phyloP scores from a whole-genome alignment of 768 basidiomycete genomes.

The Naematelia encephala region DNA sequence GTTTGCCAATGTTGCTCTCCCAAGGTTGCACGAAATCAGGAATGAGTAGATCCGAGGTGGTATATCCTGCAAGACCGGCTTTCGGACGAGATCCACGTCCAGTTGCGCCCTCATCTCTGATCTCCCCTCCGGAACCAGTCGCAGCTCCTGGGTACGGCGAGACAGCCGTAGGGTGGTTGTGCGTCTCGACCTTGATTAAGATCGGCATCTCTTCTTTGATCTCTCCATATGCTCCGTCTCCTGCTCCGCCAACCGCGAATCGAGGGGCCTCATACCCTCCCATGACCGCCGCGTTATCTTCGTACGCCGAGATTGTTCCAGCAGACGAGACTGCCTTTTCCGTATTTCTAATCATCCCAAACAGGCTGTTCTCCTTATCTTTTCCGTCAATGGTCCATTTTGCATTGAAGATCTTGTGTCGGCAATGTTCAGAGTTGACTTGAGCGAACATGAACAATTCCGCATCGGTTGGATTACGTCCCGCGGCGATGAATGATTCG shows the following conservation, averaged over 20 bases:
- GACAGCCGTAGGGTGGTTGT: slow-evolving; percentile 97
- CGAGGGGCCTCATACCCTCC: slow-evolving; percentile 71
- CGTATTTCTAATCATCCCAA: slow-evolving; percentile 96
- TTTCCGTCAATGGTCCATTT: slow-evolving; percentile 83
- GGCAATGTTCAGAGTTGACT: slow-evolving; percentile 99
- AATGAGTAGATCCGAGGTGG: slow-evolving; percentile 87
- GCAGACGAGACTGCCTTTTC: slow-evolving; percentile 64
- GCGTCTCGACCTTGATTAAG: slow-evolving; percentile 96
- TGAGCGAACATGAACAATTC: slow-evolving; percentile 99
- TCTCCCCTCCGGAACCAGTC: slow-evolving; percentile 97
- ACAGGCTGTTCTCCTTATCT: slow-evolving; percentile 68
- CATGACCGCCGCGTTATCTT: slow-evolving; percentile 95
- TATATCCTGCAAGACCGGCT: slow-evolving; percentile 88
- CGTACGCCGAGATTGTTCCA: slow-evolving; percentile 92
- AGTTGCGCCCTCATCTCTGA: slow-evolving; percentile 94
- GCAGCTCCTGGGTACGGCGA: slow-evolving; percentile 98
- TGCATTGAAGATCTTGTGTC: slow-evolving; percentile 99
- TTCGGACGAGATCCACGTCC: slow-evolving; percentile 94
- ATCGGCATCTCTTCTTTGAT: slow-evolving; percentile 73
- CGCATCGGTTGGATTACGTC: slow-evolving; percentile 88
- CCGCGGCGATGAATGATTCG: slow-evolving; percentile 77
- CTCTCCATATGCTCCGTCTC: slow-evolving; percentile 57
- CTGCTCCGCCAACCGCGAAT: slow-evolving; percentile 58
- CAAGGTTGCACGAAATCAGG: slow-evolving; percentile 89
- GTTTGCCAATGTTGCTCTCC: slow-evolving; percentile 91